phyloP scores from a whole-genome alignment of 305 asterid species.

The Solanum hybrid region DNA sequence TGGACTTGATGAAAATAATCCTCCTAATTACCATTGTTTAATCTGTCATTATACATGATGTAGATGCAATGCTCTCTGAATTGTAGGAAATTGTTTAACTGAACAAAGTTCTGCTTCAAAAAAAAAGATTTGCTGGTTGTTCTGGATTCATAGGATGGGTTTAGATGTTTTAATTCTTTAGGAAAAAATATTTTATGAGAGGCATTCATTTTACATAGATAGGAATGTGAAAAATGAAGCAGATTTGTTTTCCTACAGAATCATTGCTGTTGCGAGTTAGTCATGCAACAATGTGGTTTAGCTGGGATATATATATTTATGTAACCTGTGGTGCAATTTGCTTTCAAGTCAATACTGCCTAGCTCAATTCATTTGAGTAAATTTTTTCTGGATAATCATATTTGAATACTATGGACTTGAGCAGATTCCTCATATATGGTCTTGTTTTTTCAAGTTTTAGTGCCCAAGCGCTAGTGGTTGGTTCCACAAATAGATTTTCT shows the following conservation, averaged over 20 bases:
- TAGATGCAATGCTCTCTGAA: neutral
- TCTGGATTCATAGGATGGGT: slow-evolving; percentile 3
- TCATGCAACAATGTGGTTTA: neutral
- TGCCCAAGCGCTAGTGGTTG: neutral
- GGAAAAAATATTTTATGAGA: slow-evolving; percentile 9
- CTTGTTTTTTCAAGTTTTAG: neutral
- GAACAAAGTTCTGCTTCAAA: neutral
- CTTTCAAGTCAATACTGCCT: neutral
- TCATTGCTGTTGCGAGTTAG: neutral
- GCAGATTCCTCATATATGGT: neutral
- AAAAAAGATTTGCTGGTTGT: neutral
- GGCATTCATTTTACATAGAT: slow-evolving; percentile 12
- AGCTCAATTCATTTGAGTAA: neutral
- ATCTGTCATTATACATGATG: neutral
- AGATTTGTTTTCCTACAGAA: neutral
- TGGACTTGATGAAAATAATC: neutral
- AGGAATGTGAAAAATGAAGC: neutral
- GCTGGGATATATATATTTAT: neutral
- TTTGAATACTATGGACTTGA: neutral
- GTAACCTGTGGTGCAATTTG: neutral
- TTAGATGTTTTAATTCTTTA: slow-evolving; percentile 24
- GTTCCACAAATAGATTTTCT: neutral
- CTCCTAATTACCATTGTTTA: neutral
- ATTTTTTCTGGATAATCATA: neutral
- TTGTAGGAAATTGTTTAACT: neutral